Evolutionary conservation across 805 yeast genomes (phyloP).

Genomic region (Wickerhamiella cacticola): DNA sequence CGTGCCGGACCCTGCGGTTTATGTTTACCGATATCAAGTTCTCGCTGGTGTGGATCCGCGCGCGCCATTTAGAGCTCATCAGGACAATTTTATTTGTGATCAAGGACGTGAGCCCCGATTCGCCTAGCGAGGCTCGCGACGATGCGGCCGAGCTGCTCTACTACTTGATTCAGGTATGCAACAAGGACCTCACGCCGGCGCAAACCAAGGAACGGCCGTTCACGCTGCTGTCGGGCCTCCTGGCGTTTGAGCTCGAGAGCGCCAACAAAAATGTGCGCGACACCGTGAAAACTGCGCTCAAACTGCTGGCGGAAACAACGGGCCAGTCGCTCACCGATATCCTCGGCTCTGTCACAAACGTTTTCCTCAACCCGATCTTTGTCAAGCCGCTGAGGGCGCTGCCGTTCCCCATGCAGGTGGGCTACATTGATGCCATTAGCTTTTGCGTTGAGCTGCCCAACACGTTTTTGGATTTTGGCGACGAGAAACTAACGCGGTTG

Average conservation of each 20-base stretch:
- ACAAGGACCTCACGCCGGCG: conserved; percentile 46
- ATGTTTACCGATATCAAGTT: conserved; percentile 56
- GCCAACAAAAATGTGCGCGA: conserved; percentile 73
- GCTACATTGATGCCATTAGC: conserved; percentile 94
- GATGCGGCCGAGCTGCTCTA: conserved; percentile 59
- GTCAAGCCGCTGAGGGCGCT: conserved; percentile 93
- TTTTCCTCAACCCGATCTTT: conserved; percentile 82
- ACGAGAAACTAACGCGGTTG: conserved; percentile 64
- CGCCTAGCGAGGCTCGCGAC: conserved; percentile 65
- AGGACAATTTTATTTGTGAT: conserved; percentile 81
- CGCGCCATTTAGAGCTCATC: conserved; percentile 71
- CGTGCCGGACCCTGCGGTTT: conserved; percentile 69
- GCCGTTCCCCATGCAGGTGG: conserved; percentile 98
- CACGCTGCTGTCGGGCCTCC: conserved; percentile 71
- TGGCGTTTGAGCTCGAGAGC: conserved; percentile 86
- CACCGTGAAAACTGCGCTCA: conserved; percentile 62
- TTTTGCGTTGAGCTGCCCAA: conserved; percentile 73
- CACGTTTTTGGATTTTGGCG: conserved; percentile 74
- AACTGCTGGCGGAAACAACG: conserved; percentile 57
- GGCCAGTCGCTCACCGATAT: conserved; percentile 58
- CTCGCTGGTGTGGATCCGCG: conserved; percentile 60
- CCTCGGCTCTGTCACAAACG: conserved; percentile 70
- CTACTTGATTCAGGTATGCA: conserved; percentile 53
- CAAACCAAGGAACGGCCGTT: conserved; percentile 60
- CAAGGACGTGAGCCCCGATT: conserved; percentile 79